A percentile compares a stretch with the other conserved stretches of the same genome.
Conservation (phyloP, 306 rosid species). For the Inga leiocalycina region DNA sequence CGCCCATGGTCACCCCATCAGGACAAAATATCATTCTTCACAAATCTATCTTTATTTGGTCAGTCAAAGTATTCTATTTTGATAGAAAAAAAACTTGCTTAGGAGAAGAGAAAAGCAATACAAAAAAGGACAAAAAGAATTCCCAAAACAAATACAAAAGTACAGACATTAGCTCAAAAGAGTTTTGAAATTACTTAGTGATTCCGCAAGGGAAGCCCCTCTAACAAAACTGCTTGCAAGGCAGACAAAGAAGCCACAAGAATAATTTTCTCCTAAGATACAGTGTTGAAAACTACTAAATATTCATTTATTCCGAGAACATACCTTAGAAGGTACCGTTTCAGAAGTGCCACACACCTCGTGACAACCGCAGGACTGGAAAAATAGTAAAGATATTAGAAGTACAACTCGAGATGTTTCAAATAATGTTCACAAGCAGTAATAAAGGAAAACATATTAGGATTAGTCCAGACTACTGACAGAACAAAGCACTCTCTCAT, state of each 20-base stretch:
- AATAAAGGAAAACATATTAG: constrained; percentile 18
- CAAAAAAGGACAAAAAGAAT: neutral
- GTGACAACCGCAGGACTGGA: constrained; percentile 97
- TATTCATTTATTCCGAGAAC: constrained; percentile 34
- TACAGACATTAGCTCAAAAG: neutral
- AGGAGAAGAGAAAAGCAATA: neutral
- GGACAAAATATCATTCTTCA: neutral
- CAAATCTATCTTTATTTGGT: neutral
- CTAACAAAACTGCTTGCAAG: neutral
- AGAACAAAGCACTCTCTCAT: neutral
- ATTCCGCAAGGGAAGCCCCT: neutral
- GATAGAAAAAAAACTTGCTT: neutral
- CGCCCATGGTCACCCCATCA: neutral
- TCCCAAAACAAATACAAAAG: neutral
- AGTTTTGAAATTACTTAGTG: neutral
- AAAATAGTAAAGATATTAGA: constrained; percentile 44
- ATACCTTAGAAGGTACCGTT: constrained; percentile 93
- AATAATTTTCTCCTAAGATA: constrained; percentile 5
- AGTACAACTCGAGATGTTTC: constrained; percentile 10
- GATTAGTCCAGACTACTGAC: neutral
- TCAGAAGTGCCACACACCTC: constrained; percentile 92
- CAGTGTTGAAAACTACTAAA: constrained; percentile 24
- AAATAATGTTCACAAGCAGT: constrained; percentile 26
- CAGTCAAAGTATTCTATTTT: neutral
- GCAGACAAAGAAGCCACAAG: neutral